Base-by-base conservation (phyloP, 2,329 filamentous ascomycete species). In the Hypomyces perniciosus region DNA sequence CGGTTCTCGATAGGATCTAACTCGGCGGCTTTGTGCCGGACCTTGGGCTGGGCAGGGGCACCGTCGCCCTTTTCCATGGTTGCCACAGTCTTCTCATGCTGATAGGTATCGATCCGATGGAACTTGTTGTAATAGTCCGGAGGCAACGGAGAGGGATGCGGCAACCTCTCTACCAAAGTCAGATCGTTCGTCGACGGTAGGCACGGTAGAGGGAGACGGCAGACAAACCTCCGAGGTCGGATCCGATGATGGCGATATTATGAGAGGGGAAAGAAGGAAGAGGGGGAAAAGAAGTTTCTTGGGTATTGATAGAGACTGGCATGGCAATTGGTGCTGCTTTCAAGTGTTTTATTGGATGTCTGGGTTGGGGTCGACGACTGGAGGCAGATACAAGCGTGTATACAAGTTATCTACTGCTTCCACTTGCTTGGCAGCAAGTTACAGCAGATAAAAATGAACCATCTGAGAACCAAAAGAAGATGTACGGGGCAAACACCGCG, bases 121-220 rank as follows among this genome's bases (percentile, higher is more conserved):
- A 84, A 84, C 76, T 83, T 83, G 63, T 83, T 78, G 63, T 84
- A n/a, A n/a, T n/a, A 82, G 8, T 77, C 67, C 29, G 4, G 83
- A 80, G 6, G 82, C 81, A 55, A 81, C 83, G 3, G 75, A 80
- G 2, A 84, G 72, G 2, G 81, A 83, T 3, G 80, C 80, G 8
- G 83, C 82, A 0, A 83, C 80, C 61, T 85, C 82, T n/a, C 80
- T 79, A 5, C 73, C 80, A 55, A 80, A 85, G 63, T 85, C 78
- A 44, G 74, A 71, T 33, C 77, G 75, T 60, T 84, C 82, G 59
- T 85, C 85, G 53, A 86, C 75, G 27, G 78, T 82, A 12, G 20
- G 66, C 65, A 9, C 67, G 66, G 12, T 71, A 68, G 12, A 72
- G 65, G 1, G 71, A 65, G 13, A 72, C 70, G 5, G 63, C 66